Evolutionary conservation across 1,139 yeast genomes (phyloP).

Genomic region (Diutina ranongensis): DNA sequence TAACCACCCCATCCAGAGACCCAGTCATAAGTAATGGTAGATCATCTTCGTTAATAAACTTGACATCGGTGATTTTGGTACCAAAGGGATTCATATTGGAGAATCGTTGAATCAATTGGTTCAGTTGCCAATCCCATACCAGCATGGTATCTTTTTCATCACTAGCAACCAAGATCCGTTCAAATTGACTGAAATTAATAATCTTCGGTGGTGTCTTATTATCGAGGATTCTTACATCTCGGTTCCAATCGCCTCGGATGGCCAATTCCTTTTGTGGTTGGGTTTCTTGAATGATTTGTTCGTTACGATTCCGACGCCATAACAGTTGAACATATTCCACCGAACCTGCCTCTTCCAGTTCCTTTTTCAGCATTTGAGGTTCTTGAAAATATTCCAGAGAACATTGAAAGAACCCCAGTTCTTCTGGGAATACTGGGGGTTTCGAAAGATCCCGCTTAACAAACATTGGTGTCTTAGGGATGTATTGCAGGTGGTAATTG

Average conservation of each 20-base stretch:
- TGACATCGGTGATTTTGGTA: slow-evolving; percentile 77
- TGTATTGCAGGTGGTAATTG: slow-evolving; percentile 38
- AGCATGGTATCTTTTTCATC: slow-evolving; percentile 80
- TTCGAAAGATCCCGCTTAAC: slow-evolving; percentile 23
- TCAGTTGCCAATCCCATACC: slow-evolving; percentile 80
- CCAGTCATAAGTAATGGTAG: slow-evolving; percentile 76
- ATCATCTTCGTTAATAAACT: slow-evolving; percentile 87
- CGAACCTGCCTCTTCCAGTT: slow-evolving; percentile 89
- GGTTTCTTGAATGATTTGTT: slow-evolving; percentile 72
- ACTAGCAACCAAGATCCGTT: slow-evolving; percentile 65
- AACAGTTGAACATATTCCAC: slow-evolving; percentile 70
- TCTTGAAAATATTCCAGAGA: slow-evolving; percentile 90
- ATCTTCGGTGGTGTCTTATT: slow-evolving; percentile 73
- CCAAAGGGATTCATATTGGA: slow-evolving; percentile 83
- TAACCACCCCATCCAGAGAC: slow-evolving; percentile 86
- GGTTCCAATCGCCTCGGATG: slow-evolving; percentile 77
- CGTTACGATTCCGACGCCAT: slow-evolving; percentile 90
- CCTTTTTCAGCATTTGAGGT: slow-evolving; percentile 85
- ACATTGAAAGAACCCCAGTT: slow-evolving; percentile 76
- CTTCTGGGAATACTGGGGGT: slow-evolving; percentile 44
- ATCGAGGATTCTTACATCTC: slow-evolving; percentile 47
- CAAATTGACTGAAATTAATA: slow-evolving; percentile 81
- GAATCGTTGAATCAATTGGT: slow-evolving; percentile 49
- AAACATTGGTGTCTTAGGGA: slow-evolving; percentile 44
- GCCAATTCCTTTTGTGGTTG: slow-evolving; percentile 85